A percentile compares a stretch with the other conserved stretches of the same genome.
These are phyloP conservation scores for Castanospermum australe DNA, from an alignment of 306 rosid species.

Conservation along the genomic window DNA sequence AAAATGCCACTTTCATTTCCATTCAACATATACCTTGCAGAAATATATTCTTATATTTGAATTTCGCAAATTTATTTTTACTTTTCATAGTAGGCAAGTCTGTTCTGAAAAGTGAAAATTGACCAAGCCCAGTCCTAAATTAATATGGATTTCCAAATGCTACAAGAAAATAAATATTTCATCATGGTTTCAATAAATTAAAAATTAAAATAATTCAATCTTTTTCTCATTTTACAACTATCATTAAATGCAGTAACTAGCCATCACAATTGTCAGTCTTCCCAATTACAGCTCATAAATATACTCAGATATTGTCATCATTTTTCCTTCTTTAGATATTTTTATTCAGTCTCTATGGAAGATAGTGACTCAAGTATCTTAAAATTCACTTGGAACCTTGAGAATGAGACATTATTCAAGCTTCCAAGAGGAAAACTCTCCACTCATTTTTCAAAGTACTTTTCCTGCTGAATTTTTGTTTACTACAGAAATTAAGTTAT, in stretches of 20 bases:
- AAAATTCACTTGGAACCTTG: neutral
- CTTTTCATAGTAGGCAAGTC: slow-evolving; percentile 4
- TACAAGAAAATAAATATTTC: neutral
- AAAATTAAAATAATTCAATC: neutral
- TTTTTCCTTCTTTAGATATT: neutral
- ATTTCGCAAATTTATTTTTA: neutral
- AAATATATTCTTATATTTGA: neutral
- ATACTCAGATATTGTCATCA: neutral
- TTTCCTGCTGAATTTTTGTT: neutral
- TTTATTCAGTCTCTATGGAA: neutral
- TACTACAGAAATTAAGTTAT: neutral
- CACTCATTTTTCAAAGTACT: neutral
- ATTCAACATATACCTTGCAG: neutral
- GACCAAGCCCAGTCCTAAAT: neutral
- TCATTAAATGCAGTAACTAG: neutral
- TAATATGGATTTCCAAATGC: neutral
- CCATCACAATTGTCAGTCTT: neutral
- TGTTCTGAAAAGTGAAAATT: neutral
- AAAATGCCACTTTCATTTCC: slow-evolving; percentile 1
- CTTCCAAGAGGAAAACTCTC: slow-evolving; percentile 17
- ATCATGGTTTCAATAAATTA: neutral
- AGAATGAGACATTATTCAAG: neutral
- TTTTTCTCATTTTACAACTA: neutral
- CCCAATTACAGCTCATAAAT: neutral
- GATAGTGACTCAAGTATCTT: neutral